phyloP scores from a whole-genome alignment of 768 basidiomycete genomes.

The Lentinula guzmanii region DNA sequence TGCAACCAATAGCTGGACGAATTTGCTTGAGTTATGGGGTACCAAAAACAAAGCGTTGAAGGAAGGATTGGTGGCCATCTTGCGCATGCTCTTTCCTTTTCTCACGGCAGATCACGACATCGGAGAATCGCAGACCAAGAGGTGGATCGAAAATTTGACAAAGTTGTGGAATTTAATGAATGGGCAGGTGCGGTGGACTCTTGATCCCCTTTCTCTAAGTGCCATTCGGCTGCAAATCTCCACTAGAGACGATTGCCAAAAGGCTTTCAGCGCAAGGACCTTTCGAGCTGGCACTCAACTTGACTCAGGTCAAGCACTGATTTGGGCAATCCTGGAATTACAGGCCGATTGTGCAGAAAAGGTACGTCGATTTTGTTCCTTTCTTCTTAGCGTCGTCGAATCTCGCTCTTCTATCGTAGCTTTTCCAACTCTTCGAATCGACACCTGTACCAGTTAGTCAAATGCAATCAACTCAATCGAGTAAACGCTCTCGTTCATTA shows the following conservation, averaged over 20 bases:
- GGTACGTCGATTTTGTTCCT: conserved; percentile 32
- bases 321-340: conserved; percentile 76
- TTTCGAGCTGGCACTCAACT: conserved; percentile 76
- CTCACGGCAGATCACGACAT: conserved; percentile 34
- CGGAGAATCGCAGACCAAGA: conserved; percentile 11
- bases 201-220: conserved; percentile 61
- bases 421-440: conserved; percentile 61
- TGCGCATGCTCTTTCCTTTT: conserved; percentile 71
- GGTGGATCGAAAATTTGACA: conserved; percentile 39
- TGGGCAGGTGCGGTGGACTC: conserved; percentile 60
- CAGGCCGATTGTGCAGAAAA: conserved; percentile 73
- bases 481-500: conserved; percentile 43
- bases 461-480: conserved; percentile 18
- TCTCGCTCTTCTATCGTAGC: conserved; percentile 27
- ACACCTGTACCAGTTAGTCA: conserved; percentile 25
- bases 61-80: conserved; percentile 70
- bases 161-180: conserved; percentile 52
- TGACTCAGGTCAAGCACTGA: conserved; percentile 57
- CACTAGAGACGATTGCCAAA: conserved; percentile 13
- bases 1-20: conserved; percentile 57
- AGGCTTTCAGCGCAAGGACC: conserved; percentile 55
- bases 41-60: conserved; percentile 74
- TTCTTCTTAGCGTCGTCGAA: background rate
- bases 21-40: conserved; percentile 66
- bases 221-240: conserved; percentile 50